phyloP scores from a whole-genome alignment of 208 protist species.

The Leishmania gerbilli region DNA sequence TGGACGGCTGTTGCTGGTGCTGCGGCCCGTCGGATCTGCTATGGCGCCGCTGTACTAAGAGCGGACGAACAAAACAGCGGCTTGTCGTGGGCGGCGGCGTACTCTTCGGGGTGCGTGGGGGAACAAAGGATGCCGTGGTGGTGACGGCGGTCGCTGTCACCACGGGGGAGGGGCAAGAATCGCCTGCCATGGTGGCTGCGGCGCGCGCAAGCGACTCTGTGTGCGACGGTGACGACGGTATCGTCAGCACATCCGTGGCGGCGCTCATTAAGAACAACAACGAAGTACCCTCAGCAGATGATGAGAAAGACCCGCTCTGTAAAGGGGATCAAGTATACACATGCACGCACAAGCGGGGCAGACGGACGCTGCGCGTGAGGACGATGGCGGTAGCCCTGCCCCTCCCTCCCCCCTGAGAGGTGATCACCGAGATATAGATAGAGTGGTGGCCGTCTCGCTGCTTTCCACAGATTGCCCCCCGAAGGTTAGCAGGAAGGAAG shows the following conservation, averaged over 20 bases:
- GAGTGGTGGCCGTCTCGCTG: background rate
- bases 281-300: background rate
- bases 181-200: background rate
- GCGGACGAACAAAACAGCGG: constrained; percentile 15
- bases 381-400: background rate
- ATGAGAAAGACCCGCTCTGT: background rate
- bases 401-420: background rate
- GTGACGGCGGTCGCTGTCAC: background rate
- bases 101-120: constrained; percentile 13
- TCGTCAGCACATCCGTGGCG: background rate
- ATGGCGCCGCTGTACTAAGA: constrained; percentile 12
- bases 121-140: background rate
- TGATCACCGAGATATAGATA: background rate
- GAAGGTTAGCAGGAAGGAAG: background rate
- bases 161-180: background rate
- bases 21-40: background rate
- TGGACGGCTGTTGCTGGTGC: background rate
- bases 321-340: background rate
- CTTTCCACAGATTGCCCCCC: background rate
- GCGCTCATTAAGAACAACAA: background rate
- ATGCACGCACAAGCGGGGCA: background rate
- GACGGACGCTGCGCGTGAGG: background rate
- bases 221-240: background rate
- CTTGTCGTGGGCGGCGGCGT: constrained; percentile 12
- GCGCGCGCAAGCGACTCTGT: background rate